Evolutionary conservation across 805 yeast genomes (phyloP), one percentile per base, ranked within the genome.

Genomic region (Kodamaea fukazawae): DNA sequence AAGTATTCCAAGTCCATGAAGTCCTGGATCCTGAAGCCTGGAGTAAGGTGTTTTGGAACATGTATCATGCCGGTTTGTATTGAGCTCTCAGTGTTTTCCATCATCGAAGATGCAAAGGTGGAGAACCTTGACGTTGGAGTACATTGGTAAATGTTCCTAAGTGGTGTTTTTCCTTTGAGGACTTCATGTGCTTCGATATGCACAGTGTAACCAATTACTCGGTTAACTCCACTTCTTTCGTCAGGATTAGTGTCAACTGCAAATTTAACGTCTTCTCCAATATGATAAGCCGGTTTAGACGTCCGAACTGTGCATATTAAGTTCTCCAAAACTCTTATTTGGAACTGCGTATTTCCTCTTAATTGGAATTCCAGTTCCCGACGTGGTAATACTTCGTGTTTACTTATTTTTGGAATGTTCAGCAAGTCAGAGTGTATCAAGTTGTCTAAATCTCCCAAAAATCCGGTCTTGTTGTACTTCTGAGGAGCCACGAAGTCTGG

Each of bases 131-230:
- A 25, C 11, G 53, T 51, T 12, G 67, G 67, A 9, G 65, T 59
- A 12, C 67, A 70, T 37, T 60, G 55, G 48, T 63, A 67, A 8
- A 50, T 41, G 38, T 68, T 61, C 18, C 18, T 31, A 20, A 37
- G 31, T 4, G 40, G 34, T 11, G 42, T 47, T 30, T 38, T 48
- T n/a, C 36, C 45, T 7, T 42, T 48, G 14, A 36, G 67, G 3
- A 50, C 36, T 40, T 69, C 73, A 38, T 63, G 65, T 8, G 71
- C 73, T 45, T 67, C 73, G n/a, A 67, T 33, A 41, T 61, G 63
- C 7, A 50, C 54, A 4, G 62, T 51, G 16, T 58, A 41, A 1
- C 74, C 74, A 1, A 57, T 62, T 4, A 67, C 57, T 29, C 55
- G 57, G 1, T 62, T 50, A 3, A 34, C 39, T n/a, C 42, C 42